Evolutionary conservation across 345 rosid genomes (phyloP).

Genomic region (Gossypium bickii): DNA sequence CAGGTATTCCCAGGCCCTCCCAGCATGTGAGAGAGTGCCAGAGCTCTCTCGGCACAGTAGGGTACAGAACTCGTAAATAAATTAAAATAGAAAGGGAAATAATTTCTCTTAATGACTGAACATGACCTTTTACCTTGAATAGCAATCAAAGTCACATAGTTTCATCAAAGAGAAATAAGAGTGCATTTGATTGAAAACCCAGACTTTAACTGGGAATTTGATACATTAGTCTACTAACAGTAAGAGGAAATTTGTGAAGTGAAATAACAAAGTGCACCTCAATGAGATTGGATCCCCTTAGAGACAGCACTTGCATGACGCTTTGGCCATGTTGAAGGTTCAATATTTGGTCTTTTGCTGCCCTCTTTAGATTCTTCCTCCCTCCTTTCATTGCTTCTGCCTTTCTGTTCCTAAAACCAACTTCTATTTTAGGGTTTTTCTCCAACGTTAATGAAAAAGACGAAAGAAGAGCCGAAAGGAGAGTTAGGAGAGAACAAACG

Average conservation of each 20-base stretch:
- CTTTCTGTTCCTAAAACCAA: not conserved
- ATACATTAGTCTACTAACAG: not conserved
- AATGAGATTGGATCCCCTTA: constrained; percentile 83
- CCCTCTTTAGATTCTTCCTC: constrained; percentile 81
- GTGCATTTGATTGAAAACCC: not conserved
- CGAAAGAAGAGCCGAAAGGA: not conserved
- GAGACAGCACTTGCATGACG: constrained; percentile 72
- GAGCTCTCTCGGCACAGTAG: too few species aligned
- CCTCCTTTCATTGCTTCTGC: constrained; percentile 59
- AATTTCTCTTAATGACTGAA: not conserved
- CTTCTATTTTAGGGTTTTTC: constrained; percentile 9
- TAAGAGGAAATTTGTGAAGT: not conserved
- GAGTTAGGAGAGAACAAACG: not conserved
- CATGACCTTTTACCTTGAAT: not conserved
- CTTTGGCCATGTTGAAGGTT: constrained; percentile 61
- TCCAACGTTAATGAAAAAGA: not conserved
- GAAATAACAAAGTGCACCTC: constrained; percentile 40
- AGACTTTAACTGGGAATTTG: not conserved
- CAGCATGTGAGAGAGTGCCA: too few species aligned
- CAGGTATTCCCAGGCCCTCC: too few species aligned
- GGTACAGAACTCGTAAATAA: not conserved
- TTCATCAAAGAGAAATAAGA: not conserved
- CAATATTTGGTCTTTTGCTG: constrained; percentile 49
- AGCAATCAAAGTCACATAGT: not conserved
- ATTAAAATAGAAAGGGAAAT: too few species aligned